These are phyloP conservation scores for Physaria fendleri DNA, from an alignment of 345 rosid species.

Conservation along the genomic window DNA sequence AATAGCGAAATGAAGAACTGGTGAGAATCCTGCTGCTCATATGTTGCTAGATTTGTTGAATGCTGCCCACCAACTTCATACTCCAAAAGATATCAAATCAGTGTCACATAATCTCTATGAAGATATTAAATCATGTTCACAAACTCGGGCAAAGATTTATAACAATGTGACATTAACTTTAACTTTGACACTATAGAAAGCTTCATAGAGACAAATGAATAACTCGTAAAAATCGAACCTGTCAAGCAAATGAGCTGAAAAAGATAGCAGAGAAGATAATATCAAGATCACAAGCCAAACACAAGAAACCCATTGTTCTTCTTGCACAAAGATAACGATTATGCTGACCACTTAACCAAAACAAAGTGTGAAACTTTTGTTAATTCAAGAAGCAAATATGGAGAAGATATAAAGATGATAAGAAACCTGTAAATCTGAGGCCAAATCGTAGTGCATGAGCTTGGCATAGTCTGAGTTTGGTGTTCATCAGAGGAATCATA, in stretches of 20 bases:
- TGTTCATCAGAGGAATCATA: no score
- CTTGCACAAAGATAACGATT: constrained; percentile 50
- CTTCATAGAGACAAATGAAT: neutral
- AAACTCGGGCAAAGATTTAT: neutral
- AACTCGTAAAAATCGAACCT: constrained; percentile 41
- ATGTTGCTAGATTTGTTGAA: constrained; percentile 70
- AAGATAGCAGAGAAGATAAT: constrained; percentile 63
- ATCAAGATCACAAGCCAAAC: constrained; percentile 74
- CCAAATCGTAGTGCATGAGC: no score
- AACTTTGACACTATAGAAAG: no score
- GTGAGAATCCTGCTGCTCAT: constrained; percentile 91
- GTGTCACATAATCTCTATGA: no score
- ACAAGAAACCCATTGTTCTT: constrained; percentile 35
- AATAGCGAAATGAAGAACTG: constrained; percentile 90
- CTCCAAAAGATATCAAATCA: constrained; percentile 12
- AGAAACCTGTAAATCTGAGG: no score
- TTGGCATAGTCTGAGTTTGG: no score
- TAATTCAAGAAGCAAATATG: no score
- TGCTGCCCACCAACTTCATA: constrained; percentile 97
- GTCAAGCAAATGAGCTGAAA: constrained; percentile 84
- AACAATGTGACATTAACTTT: constrained; percentile 6
- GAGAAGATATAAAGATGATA: no score
- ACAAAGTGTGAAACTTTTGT: no score
- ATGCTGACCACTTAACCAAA: constrained; percentile 71
- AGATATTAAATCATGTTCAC: neutral